Evolutionary conservation across 1,284 basidiomycete species (phyloP).

Genomic region (Xerocomus minutiporus): DNA sequence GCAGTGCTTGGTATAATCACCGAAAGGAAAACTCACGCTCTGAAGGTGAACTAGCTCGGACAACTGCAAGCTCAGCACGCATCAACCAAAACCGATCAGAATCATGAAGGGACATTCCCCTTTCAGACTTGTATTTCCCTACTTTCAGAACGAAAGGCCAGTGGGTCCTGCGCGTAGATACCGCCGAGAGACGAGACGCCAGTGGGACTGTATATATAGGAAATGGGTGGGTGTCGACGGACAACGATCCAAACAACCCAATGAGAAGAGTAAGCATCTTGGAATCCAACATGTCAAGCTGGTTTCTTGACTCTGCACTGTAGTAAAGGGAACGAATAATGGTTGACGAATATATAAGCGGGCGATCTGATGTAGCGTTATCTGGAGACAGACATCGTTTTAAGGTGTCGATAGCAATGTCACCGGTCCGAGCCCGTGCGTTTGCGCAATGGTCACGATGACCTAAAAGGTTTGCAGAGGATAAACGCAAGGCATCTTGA

Average conservation of each 20-base stretch:
- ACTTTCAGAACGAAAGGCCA: slow-evolving; percentile 37
- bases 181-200: slow-evolving; percentile 17
- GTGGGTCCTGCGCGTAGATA: slow-evolving; percentile 21
- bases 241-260: slow-evolving; percentile 43
- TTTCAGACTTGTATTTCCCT: slow-evolving; percentile 28
- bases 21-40: slow-evolving; percentile 14
- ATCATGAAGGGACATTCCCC: slow-evolving; percentile 22
- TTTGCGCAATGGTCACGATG: background rate
- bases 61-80: slow-evolving; percentile 31
- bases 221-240: slow-evolving; percentile 23
- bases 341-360: slow-evolving; percentile 26
- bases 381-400: slow-evolving; percentile 26
- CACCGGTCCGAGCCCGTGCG: background rate
- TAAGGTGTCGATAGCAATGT: slow-evolving; percentile 25
- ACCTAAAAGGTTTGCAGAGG: background rate
- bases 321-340: slow-evolving; percentile 37
- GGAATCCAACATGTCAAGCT: slow-evolving; percentile 28
- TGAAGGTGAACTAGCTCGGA: background rate
- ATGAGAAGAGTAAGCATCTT: slow-evolving; percentile 37
- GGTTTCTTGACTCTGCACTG: slow-evolving; percentile 24
- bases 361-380: slow-evolving; percentile 19
- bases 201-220: slow-evolving; percentile 26
- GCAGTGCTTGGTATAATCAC: slow-evolving; percentile 6
- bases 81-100: slow-evolving; percentile 44
- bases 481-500: background rate